phyloP scores from a whole-genome alignment of 305 asterid species.

The Fraxinus paxiana region DNA sequence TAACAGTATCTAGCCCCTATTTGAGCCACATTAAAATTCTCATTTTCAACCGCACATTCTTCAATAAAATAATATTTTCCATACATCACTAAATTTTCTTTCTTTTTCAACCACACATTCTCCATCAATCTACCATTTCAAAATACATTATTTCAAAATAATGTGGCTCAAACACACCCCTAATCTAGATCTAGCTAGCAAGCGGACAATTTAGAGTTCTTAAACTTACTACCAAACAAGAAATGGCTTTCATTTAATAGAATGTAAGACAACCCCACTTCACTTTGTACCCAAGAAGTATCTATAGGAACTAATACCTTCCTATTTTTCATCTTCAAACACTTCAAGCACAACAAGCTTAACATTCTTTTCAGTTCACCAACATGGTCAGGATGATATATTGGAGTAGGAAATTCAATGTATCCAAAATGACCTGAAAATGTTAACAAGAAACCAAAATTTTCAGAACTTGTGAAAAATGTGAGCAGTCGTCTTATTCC shows the following conservation, averaged over 20 bases:
- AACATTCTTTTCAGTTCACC: slow-evolving; percentile 67
- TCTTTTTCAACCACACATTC: too few relatives aligned
- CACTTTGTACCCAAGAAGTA: slow-evolving; percentile 17
- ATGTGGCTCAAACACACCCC: too few relatives aligned
- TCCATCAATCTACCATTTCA: too few relatives aligned
- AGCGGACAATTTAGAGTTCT: neutral
- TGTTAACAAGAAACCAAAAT: slow-evolving; percentile 17
- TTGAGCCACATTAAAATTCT: too few relatives aligned
- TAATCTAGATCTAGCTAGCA: neutral
- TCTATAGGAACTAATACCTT: slow-evolving; percentile 45
- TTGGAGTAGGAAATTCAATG: slow-evolving; percentile 80
- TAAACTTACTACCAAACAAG: slow-evolving; percentile 16
- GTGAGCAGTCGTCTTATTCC: neutral
- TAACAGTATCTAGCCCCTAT: neutral
- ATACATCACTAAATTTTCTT: too few relatives aligned
- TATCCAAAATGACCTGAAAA: slow-evolving; percentile 92
- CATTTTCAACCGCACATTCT: too few relatives aligned
- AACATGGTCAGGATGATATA: slow-evolving; percentile 91
- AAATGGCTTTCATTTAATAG: slow-evolving; percentile 9
- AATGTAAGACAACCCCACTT: slow-evolving; percentile 2
- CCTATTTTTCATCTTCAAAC: slow-evolving; percentile 67
- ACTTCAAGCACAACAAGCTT: slow-evolving; percentile 75
- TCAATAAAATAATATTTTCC: too few relatives aligned
- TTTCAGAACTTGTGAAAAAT: slow-evolving; percentile 15
- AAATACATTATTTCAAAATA: too few relatives aligned